These are phyloP conservation scores for Patellifolia procumbens DNA, from an alignment of 179 eudicot genomes.

Conservation along the genomic window DNA sequence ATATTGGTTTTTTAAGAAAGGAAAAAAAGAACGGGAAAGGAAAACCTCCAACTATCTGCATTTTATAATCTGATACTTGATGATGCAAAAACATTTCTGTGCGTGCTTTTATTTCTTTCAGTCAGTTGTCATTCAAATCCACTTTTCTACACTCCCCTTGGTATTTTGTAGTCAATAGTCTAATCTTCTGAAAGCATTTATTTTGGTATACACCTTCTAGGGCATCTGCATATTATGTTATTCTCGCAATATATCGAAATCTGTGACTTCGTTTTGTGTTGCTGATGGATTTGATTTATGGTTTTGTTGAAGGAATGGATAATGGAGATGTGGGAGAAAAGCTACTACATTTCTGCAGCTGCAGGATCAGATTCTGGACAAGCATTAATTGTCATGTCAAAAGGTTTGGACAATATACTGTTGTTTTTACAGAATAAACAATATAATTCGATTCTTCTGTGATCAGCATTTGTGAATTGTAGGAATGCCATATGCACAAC, in stretches of 20 bases:
- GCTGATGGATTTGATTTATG: neutral
- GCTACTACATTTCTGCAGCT: conserved; percentile 52
- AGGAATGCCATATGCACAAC: conserved; percentile 57
- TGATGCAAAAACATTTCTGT: neutral
- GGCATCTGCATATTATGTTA: neutral
- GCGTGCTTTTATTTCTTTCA: too few relatives aligned
- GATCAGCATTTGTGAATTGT: conserved; percentile 6
- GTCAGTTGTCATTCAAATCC: too few relatives aligned
- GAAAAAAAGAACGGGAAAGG: too few relatives aligned
- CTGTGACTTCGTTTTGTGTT: neutral
- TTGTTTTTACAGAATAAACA: neutral
- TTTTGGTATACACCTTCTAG: neutral
- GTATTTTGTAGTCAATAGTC: neutral
- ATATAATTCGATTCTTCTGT: neutral
- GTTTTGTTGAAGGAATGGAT: conserved; percentile 55
- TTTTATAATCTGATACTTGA: neutral
- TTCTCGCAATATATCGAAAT: neutral
- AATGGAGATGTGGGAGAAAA: conserved; percentile 66
- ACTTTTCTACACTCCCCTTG: neutral
- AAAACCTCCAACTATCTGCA: neutral
- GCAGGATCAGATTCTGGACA: conserved; percentile 56
- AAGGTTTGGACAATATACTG: conserved; percentile 36
- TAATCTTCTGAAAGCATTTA: neutral
- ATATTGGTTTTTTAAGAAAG: neutral
- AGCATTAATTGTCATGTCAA: conserved; percentile 64